Conservation (phyloP, 208 protist genomes). For the Trypanosomatidae sp. region DNA sequence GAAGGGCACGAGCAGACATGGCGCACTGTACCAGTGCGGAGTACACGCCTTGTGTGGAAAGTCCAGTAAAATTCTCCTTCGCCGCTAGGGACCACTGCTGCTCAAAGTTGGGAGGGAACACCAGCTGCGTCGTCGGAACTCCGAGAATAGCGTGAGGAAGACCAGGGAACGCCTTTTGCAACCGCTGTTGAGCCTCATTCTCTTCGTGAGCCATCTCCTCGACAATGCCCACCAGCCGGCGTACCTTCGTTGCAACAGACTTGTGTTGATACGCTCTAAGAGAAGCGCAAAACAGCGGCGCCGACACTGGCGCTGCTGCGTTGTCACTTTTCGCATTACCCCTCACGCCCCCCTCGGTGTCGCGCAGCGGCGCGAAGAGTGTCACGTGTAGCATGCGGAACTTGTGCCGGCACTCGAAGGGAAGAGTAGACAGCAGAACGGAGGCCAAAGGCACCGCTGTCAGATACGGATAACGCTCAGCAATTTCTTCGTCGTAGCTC, state of each 20-base stretch:
- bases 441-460: conserved; percentile 6
- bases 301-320: background rate
- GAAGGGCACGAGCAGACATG: conserved; percentile 3
- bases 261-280: background rate
- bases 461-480: conserved; percentile 30
- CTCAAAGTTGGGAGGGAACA: conserved; percentile 8
- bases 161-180: conserved; percentile 8
- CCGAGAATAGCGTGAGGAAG: conserved; percentile 14
- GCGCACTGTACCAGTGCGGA: conserved; percentile 10
- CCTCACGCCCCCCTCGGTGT: background rate
- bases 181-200: background rate
- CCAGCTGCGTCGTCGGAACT: conserved; percentile 15
- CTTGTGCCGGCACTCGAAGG: conserved; percentile 22
- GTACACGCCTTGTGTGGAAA: background rate
- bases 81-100: conserved; percentile 9
- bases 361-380: background rate
- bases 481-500: conserved; percentile 10
- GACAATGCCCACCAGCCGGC: conserved; percentile 7
- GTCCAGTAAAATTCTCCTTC: conserved; percentile 4
- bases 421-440: conserved; percentile 12
- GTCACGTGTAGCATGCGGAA: conserved; percentile 9
- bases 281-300: background rate
- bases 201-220: conserved; percentile 17
- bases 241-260: background rate
- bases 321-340: background rate